phyloP scores from a whole-genome alignment of 1,139 yeast species.

The Pichia sp. region DNA sequence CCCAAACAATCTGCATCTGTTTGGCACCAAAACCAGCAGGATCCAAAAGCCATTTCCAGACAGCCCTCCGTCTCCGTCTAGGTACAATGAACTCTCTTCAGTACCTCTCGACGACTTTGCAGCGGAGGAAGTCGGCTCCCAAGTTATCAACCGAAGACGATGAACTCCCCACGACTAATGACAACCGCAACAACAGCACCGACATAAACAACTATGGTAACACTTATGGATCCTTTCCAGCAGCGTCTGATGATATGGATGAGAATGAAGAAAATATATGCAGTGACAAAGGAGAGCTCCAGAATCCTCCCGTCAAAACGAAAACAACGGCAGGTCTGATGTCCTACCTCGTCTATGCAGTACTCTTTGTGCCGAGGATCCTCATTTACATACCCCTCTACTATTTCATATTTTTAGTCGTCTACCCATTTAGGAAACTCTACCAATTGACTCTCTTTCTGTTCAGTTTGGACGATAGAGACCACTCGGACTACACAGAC shows the following conservation, averaged over 20 bases:
- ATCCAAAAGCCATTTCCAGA: not conserved
- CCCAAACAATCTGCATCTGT: too few species aligned
- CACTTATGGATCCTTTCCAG: too few species aligned
- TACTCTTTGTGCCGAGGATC: conserved; percentile 42
- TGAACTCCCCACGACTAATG: not conserved
- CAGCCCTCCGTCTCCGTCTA: not conserved
- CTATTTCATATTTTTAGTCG: conserved; percentile 41
- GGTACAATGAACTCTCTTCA: conserved; percentile 5
- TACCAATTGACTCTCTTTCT: conserved; percentile 2
- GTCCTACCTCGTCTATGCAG: conserved; percentile 17
- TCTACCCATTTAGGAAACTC: conserved; percentile 45
- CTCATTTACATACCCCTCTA: conserved; percentile 44
- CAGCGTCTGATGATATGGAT: not conserved
- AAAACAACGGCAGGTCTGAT: not conserved
- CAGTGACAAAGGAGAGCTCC: not conserved
- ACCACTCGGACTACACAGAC: not conserved
- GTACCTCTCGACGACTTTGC: not conserved
- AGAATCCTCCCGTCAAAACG: not conserved
- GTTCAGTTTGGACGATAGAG: not conserved
- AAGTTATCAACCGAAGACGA: not conserved
- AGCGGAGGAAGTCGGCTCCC: not conserved
- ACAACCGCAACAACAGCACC: not conserved
- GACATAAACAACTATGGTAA: not conserved
- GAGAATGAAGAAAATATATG: not conserved
- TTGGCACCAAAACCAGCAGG: not conserved